Percentiles rank a stretch among this genome's conserved stretches.
Evolutionary conservation across 202 grass and related monocot species (phyloP).

Genomic region (Setaria viridis): DNA sequence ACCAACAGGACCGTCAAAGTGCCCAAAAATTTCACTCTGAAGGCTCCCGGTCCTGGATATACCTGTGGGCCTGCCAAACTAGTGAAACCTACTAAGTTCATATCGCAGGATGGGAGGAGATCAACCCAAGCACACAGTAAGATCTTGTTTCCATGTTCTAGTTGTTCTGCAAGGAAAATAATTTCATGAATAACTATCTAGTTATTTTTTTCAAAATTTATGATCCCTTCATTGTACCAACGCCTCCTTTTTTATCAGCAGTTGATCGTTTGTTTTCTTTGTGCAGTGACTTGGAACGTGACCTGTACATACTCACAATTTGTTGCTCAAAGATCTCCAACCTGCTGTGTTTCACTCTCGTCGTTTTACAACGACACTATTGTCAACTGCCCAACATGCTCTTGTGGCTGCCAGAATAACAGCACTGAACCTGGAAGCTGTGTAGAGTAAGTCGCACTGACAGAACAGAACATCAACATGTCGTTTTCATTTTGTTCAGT

Average conservation of each 20-base stretch:
- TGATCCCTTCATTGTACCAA: not conserved
- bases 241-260: not conserved
- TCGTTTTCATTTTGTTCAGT: slow-evolving; percentile 8
- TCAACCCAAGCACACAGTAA: slow-evolving; percentile 79
- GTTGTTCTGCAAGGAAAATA: not conserved
- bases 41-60: slow-evolving; percentile 76
- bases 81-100: slow-evolving; percentile 67
- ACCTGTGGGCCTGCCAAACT: slow-evolving; percentile 72
- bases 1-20: slow-evolving; percentile 60
- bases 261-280: slow-evolving; percentile 29
- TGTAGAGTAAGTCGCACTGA: slow-evolving; percentile 67
- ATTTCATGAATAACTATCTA: slow-evolving; percentile 10
- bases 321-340: slow-evolving; percentile 65
- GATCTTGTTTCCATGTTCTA: slow-evolving; percentile 14
- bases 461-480: not conserved
- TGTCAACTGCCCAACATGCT: slow-evolving; percentile 80
- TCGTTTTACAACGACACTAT: slow-evolving; percentile 97
- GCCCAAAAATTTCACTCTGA: slow-evolving; percentile 70
- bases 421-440: slow-evolving; percentile 78
- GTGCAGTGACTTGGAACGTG: slow-evolving; percentile 90
- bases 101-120: slow-evolving; percentile 74
- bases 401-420: slow-evolving; percentile 89
- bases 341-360: slow-evolving; percentile 89
- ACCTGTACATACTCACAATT: slow-evolving; percentile 95
- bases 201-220: not conserved